Evolutionary conservation across 1,284 basidiomycete species (phyloP).

Genomic region (Leccinum subrobustum): DNA sequence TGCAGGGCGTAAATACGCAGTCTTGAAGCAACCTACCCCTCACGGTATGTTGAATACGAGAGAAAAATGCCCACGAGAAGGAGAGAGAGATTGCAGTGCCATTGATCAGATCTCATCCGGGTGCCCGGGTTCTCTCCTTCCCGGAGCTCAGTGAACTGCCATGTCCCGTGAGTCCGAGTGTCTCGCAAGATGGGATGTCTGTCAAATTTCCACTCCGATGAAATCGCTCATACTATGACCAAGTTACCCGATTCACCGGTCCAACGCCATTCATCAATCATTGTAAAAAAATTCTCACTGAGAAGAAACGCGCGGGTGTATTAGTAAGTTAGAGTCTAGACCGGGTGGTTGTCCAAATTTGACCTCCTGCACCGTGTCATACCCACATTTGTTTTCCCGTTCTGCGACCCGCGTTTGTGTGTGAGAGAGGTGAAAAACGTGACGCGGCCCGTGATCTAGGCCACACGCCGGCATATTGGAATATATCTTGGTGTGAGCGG

Average conservation of each 20-base stretch:
- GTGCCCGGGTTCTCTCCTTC: background rate
- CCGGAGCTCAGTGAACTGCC: background rate
- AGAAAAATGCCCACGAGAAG: background rate
- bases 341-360: no score
- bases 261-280: background rate
- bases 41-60: background rate
- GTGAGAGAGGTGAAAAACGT: background rate
- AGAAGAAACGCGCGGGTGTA: background rate
- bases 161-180: background rate
- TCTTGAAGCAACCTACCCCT: background rate
- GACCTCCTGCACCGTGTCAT: background rate
- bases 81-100: background rate
- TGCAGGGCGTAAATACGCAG: background rate
- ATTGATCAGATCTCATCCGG: background rate
- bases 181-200: background rate
- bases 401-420: background rate
- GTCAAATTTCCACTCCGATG: background rate
- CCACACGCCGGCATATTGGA: background rate
- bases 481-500: background rate
- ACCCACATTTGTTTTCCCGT: background rate
- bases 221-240: background rate
- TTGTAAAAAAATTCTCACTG: background rate
- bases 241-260: background rate
- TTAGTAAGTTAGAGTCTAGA: conserved; percentile 4
- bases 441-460: background rate